Evolutionary conservation across 176 grass and related monocot species (phyloP), one percentile per base, ranked within the genome.

Genomic region (Guadua angustifolia): DNA sequence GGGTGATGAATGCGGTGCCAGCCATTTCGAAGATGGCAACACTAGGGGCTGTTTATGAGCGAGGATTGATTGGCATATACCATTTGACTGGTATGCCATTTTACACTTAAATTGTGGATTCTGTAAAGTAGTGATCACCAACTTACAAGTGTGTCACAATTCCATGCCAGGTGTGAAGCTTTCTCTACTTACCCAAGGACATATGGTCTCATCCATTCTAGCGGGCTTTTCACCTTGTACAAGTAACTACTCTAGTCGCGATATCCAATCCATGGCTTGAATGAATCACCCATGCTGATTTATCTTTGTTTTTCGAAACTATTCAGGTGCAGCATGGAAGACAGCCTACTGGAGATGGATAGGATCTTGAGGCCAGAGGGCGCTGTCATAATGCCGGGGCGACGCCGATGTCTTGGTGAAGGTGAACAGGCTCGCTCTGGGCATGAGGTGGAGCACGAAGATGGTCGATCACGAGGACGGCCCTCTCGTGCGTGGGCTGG

Each of bases 161-260:
- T 65, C 40, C 52, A 55, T 83, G 45, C 14, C 73, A 96, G 94
- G 94, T 96, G 94, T 69, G 94, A 96, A 78, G 94, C 72, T 80
- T 96, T 96, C 88, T 96, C 94, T 83, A 96, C 91, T 75, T 96
- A 96, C 66, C 94, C 94, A 81, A 89, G 94, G 72, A 96, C 94
- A 9, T 96, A 96, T 16, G 94, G 93, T 87, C 94, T 96, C 70
- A 89, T 96, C 39, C 94, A 96, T 4, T 91, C 94, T 46, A 88
- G 80, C 29, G 84, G 84, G 76, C 86, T 96, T 87, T 93, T 96
- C 91, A 88, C 88, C 46, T 51, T 93, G 91, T 96, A 96, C 45
- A 93, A 85, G 67, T n/a, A 82, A 87, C 32, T 77, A 69, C 58
- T 82, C 39, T 22, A 15, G 9, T 75, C 74, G 21, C 3, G 19